Evolutionary conservation across 1,139 yeast species (phyloP).

Genomic region (Sugiyamaella paludigena): DNA sequence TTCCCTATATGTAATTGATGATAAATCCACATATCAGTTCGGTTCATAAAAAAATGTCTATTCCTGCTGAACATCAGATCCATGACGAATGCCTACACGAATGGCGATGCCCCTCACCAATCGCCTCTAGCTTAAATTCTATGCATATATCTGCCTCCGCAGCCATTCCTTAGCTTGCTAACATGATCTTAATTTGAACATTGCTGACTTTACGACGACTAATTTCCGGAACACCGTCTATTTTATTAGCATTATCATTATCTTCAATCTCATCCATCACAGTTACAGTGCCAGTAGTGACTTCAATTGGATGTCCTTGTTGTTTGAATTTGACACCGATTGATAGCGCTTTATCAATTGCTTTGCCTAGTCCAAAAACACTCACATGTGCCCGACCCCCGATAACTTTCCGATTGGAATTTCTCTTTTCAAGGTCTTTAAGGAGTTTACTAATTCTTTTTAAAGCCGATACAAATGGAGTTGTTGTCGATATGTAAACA

Average conservation of each 20-base stretch:
- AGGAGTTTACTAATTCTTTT: slow-evolving; percentile 29
- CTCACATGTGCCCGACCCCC: slow-evolving; percentile 23
- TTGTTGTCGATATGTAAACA: slow-evolving; percentile 27
- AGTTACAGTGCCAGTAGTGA: slow-evolving; percentile 26
- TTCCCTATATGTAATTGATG: no score
- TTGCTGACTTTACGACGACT: slow-evolving; percentile 26
- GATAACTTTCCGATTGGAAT: slow-evolving; percentile 9
- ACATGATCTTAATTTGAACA: slow-evolving; percentile 18
- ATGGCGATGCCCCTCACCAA: no score
- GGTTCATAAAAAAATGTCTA: no score
- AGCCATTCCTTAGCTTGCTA: no score
- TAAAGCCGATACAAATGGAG: slow-evolving; percentile 36
- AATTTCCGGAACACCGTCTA: slow-evolving; percentile 19
- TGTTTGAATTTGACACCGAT: slow-evolving; percentile 33
- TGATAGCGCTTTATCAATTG: slow-evolving; percentile 34
- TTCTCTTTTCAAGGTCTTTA: slow-evolving; percentile 10
- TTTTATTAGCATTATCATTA: background rate
- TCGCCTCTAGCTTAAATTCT: background rate
- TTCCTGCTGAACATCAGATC: no score
- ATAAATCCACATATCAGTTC: no score
- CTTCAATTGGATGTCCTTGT: slow-evolving; percentile 28
- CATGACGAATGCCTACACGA: no score
- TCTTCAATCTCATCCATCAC: slow-evolving; percentile 27
- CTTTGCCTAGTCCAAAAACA: slow-evolving; percentile 36
- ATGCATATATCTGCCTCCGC: slow-evolving; percentile 17